phyloP scores from a whole-genome alignment of 345 rosid genomes.

The Populus euphratica region DNA sequence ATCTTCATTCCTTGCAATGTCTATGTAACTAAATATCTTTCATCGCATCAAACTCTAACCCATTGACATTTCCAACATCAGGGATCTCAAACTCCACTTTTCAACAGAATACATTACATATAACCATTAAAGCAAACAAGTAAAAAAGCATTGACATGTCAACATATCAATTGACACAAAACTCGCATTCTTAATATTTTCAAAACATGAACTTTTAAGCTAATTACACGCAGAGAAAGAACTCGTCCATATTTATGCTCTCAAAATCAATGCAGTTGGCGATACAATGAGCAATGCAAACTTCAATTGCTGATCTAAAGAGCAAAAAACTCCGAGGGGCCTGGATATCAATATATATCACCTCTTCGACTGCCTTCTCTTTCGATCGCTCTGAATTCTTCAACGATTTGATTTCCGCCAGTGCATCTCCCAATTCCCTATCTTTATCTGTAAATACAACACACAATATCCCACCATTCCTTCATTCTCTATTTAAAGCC shows the following conservation, averaged over 20 bases:
- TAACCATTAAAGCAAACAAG: background rate
- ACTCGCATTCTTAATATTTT: background rate
- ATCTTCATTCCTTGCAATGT: background rate
- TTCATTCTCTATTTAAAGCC: background rate
- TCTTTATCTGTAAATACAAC: constrained; percentile 34
- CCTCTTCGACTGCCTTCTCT: constrained; percentile 54
- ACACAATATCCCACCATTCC: background rate
- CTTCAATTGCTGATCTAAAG: background rate
- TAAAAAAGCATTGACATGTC: background rate
- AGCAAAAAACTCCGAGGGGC: background rate
- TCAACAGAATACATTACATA: background rate
- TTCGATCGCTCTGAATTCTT: constrained; percentile 40
- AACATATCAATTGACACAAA: background rate
- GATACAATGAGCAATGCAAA: background rate
- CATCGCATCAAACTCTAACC: background rate
- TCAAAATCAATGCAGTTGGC: background rate
- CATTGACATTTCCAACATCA: background rate
- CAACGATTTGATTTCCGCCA: constrained; percentile 40
- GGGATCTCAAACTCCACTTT: background rate
- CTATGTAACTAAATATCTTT: background rate
- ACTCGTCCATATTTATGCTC: background rate
- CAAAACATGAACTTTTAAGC: background rate
- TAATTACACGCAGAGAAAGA: background rate
- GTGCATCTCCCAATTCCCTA: constrained; percentile 45
- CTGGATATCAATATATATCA: constrained; percentile 3